Conservation (phyloP, 2,329 filamentous ascomycete species). For the Xylariaceae sp. region DNA sequence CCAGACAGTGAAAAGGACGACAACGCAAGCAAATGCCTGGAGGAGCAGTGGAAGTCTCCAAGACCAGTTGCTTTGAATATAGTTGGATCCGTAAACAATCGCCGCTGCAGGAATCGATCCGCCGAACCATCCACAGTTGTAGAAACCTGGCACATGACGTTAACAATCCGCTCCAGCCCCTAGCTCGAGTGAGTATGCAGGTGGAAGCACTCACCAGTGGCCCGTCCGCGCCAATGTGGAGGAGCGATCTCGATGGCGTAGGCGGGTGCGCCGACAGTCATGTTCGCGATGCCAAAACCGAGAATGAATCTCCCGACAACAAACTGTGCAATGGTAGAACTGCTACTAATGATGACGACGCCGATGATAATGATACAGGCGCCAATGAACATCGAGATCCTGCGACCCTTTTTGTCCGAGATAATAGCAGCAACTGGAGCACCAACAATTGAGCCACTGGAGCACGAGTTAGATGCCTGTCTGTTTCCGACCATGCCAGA, state of each 20-base stretch:
- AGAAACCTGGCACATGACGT: constrained; percentile 36
- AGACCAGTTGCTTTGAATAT: constrained; percentile 43
- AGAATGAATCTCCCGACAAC: constrained; percentile 47
- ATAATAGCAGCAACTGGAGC: constrained; percentile 43
- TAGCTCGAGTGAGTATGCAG: neutral
- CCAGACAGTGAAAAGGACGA: constrained; percentile 38
- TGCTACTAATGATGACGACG: constrained; percentile 41
- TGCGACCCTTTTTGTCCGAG: constrained; percentile 44
- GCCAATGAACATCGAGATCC: constrained; percentile 44
- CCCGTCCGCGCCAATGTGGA: constrained; percentile 50
- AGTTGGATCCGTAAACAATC: constrained; percentile 47
- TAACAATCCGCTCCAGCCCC: neutral
- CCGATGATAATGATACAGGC: constrained; percentile 44
- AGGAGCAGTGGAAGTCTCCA: constrained; percentile 51
- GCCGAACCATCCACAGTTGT: constrained; percentile 54
- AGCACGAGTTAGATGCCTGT: constrained; percentile 4
- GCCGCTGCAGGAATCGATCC: constrained; percentile 49
- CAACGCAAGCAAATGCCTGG: constrained; percentile 43
- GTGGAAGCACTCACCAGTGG: constrained; percentile 34
- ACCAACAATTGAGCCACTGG: constrained; percentile 42
- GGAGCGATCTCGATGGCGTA: constrained; percentile 48
- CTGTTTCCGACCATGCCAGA: neutral
- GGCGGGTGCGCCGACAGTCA: constrained; percentile 48
- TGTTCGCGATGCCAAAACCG: constrained; percentile 45
- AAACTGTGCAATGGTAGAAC: constrained; percentile 38